Evolutionary conservation across 2,329 filamentous ascomycete species (phyloP).

Genomic region (Alternaria rosae): DNA sequence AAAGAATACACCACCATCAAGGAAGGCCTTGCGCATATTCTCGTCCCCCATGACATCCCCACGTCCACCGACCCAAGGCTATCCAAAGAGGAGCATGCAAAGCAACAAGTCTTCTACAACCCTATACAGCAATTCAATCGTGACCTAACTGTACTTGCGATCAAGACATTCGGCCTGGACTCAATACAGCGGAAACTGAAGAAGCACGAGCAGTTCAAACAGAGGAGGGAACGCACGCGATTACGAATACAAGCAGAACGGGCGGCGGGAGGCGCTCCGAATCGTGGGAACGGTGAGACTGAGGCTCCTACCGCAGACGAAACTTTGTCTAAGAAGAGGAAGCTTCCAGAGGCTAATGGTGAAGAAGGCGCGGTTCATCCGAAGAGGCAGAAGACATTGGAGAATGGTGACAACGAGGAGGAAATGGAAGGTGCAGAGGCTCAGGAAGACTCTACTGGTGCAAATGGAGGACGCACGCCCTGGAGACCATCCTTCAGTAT

Average conservation of each 20-base stretch:
- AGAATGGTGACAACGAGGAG: conserved; percentile 20
- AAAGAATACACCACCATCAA: conserved; percentile 67
- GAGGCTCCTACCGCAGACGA: conserved; percentile 5
- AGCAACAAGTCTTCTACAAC: conserved; percentile 92
- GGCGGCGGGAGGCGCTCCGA: conserved; percentile 4
- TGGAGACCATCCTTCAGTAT: conserved; percentile 62
- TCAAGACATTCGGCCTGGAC: conserved; percentile 85
- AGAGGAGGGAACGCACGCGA: conserved; percentile 36
- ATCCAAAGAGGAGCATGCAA: conserved; percentile 62
- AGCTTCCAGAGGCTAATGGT: conserved; percentile 26
- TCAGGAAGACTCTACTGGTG: neutral
- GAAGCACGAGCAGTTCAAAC: conserved; percentile 52
- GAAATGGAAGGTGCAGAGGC: conserved; percentile 7
- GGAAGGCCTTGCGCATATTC: conserved; percentile 73
- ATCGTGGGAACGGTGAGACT: neutral
- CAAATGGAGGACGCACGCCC: conserved; percentile 15
- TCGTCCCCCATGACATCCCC: conserved; percentile 64
- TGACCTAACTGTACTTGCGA: conserved; percentile 89
- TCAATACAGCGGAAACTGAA: conserved; percentile 58
- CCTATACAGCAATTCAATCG: conserved; percentile 99
- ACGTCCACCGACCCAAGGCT: conserved; percentile 57
- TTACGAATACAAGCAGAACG: conserved; percentile 23
- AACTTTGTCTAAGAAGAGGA: conserved; percentile 33
- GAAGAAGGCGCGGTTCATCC: conserved; percentile 18
- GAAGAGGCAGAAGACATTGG: conserved; percentile 38